Conservation (phyloP, 164 flowering plant genomes). For the Akebia trifoliata region DNA sequence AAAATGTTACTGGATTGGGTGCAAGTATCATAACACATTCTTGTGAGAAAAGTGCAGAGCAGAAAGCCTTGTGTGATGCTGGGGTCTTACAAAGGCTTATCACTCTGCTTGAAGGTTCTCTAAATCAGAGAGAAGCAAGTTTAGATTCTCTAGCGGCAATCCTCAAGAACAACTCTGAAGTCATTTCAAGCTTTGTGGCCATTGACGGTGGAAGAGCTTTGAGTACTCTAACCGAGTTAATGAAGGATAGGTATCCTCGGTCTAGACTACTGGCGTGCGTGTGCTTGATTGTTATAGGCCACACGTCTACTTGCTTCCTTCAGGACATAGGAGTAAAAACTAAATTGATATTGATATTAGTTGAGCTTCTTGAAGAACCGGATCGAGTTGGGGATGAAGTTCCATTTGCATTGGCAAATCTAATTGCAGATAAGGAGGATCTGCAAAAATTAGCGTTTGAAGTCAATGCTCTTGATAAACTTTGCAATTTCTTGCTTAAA, state of each 20-base stretch:
- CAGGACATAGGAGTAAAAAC: slow-evolving; percentile 50
- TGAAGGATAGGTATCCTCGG: slow-evolving; percentile 62
- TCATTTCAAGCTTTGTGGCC: slow-evolving; percentile 44
- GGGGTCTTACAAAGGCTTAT: slow-evolving; percentile 57
- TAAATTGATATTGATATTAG: slow-evolving; percentile 50
- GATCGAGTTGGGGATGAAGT: slow-evolving; percentile 93
- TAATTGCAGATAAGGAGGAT: slow-evolving; percentile 63
- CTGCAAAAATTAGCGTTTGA: slow-evolving; percentile 73
- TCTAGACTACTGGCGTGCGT: slow-evolving; percentile 77
- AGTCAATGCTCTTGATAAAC: slow-evolving; percentile 53
- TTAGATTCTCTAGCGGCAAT: slow-evolving; percentile 75
- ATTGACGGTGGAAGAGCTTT: slow-evolving; percentile 55
- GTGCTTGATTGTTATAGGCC: slow-evolving; percentile 61
- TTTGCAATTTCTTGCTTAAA: slow-evolving; percentile 46
- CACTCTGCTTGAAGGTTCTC: slow-evolving; percentile 64
- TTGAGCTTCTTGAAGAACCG: slow-evolving; percentile 88
- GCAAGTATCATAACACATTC: slow-evolving; percentile 85
- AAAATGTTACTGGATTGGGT: slow-evolving; percentile 83
- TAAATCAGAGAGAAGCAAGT: slow-evolving; percentile 74
- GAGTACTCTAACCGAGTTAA: slow-evolving; percentile 45
- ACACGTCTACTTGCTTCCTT: slow-evolving; percentile 45
- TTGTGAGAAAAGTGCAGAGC: slow-evolving; percentile 66
- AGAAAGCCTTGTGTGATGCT: slow-evolving; percentile 61
- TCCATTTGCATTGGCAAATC: slow-evolving; percentile 60
- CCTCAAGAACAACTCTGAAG: slow-evolving; percentile 54